Conservation (phyloP, 2,329 filamentous ascomycete genomes). For the Fusarium succisae region DNA sequence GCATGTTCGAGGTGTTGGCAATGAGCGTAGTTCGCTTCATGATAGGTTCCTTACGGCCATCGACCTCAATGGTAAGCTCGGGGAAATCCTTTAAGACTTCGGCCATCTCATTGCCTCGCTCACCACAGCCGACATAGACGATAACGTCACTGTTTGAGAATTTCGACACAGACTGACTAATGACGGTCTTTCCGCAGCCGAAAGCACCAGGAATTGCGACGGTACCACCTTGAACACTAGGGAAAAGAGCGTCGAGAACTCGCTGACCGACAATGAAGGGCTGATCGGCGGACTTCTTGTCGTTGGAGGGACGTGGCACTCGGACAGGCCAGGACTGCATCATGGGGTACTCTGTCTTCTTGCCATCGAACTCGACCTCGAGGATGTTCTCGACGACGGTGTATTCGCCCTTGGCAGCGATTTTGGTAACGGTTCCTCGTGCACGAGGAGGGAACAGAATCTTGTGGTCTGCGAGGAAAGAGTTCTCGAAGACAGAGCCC, state of each 20-base stretch:
- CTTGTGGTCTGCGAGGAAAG: slow-evolving; percentile 90
- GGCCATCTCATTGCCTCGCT: slow-evolving; percentile 99
- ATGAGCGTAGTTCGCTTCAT: slow-evolving; percentile 99
- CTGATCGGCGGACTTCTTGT: slow-evolving; percentile 88
- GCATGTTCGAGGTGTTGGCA: slow-evolving; percentile 99
- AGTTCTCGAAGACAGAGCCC: slow-evolving; percentile 96
- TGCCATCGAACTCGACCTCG: slow-evolving; percentile 96
- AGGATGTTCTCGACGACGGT: slow-evolving; percentile 94
- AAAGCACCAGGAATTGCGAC: slow-evolving; percentile 98
- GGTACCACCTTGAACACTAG: slow-evolving; percentile 94
- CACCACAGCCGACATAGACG: slow-evolving; percentile 91
- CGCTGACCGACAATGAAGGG: slow-evolving; percentile 97
- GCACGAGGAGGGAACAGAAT: slow-evolving; percentile 91
- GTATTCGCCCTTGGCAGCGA: slow-evolving; percentile 89
- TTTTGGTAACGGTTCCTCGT: slow-evolving; percentile 89
- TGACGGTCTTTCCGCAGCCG: slow-evolving; percentile 99
- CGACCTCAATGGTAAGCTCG: slow-evolving; percentile 92
- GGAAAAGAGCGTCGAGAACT: slow-evolving; percentile 95
- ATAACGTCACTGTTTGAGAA: slow-evolving; percentile 99
- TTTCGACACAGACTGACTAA: slow-evolving; percentile 97
- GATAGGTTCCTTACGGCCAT: slow-evolving; percentile 96
- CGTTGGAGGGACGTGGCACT: slow-evolving; percentile 89
- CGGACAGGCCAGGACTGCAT: slow-evolving; percentile 99
- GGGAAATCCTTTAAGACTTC: slow-evolving; percentile 99
- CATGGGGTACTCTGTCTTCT: slow-evolving; percentile 94